Conservation (phyloP, 1,284 basidiomycete species). For the Leccinum cinnamomeum region DNA sequence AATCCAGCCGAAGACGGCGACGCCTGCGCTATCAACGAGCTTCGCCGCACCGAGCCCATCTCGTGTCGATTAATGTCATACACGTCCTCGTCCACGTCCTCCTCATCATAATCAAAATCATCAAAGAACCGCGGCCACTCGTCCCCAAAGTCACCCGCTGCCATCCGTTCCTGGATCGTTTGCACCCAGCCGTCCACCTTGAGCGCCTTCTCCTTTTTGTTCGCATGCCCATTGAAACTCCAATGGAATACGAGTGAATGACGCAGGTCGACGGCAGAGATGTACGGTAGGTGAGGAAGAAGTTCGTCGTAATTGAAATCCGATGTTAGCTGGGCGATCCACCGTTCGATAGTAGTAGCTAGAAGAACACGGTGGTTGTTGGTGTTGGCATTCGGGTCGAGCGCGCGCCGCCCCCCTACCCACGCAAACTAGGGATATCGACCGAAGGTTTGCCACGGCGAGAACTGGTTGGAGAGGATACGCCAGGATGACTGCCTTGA, state of each 20-base stretch:
- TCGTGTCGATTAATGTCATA: slow-evolving; percentile 40
- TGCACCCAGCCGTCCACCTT: slow-evolving; percentile 84
- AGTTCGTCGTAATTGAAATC: slow-evolving; percentile 82
- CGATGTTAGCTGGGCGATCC: slow-evolving; percentile 86
- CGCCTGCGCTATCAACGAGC: slow-evolving; percentile 1
- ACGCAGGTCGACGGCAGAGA: slow-evolving; percentile 72
- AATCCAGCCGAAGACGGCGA: slow-evolving; percentile 6
- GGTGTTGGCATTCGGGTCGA: slow-evolving; percentile 14
- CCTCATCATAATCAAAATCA: slow-evolving; percentile 32
- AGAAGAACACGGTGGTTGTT: slow-evolving; percentile 57
- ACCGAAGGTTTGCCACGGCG: slow-evolving; percentile 24
- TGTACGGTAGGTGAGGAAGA: slow-evolving; percentile 53
- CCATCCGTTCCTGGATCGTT: slow-evolving; percentile 64
- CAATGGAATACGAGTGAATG: slow-evolving; percentile 82
- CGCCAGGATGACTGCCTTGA: slow-evolving; percentile 49
- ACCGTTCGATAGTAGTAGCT: slow-evolving; percentile 69
- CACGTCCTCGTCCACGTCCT: slow-evolving; percentile 42
- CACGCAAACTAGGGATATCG: slow-evolving; percentile 37
- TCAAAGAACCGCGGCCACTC: slow-evolving; percentile 51
- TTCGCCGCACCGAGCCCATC: slow-evolving; percentile 24
- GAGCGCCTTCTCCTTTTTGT: slow-evolving; percentile 58
- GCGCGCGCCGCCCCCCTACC: too few relatives aligned
- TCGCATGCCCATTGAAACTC: slow-evolving; percentile 62
- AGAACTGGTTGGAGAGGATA: slow-evolving; percentile 39
- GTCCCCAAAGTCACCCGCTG: slow-evolving; percentile 57